Evolutionary conservation across 257 asterid genomes (phyloP).

Genomic region (Coffea canephora): DNA sequence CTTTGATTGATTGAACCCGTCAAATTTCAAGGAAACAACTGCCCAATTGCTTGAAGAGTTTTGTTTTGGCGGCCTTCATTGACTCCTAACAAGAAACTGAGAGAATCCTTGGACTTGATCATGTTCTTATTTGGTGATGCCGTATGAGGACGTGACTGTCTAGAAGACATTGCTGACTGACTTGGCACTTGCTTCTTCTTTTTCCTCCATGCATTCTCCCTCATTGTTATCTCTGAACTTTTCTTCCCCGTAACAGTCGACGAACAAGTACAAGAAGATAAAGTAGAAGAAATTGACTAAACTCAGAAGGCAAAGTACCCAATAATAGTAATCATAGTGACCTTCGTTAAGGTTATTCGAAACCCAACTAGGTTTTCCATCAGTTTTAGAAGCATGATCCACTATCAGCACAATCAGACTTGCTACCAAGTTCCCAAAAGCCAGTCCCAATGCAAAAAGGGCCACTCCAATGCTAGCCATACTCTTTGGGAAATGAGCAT

Average conservation of each 20-base stretch:
- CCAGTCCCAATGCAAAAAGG: slow-evolving; percentile 44
- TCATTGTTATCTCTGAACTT: slow-evolving; percentile 24
- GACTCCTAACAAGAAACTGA: background rate
- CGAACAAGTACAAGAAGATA: slow-evolving; percentile 28
- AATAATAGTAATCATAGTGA: slow-evolving; percentile 68
- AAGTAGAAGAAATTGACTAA: slow-evolving; percentile 46
- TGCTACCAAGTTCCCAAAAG: slow-evolving; percentile 49
- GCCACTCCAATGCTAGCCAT: slow-evolving; percentile 69
- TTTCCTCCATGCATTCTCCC: background rate
- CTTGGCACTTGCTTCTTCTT: slow-evolving; percentile 1
- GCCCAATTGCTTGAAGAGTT: background rate
- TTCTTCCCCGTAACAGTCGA: slow-evolving; percentile 28
- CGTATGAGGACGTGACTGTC: background rate
- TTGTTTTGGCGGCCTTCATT: too few relatives aligned
- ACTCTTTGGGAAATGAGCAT: slow-evolving; percentile 58
- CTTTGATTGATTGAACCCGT: background rate
- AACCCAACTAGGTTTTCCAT: slow-evolving; percentile 60
- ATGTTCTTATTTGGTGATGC: background rate
- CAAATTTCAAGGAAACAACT: background rate
- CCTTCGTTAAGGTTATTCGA: slow-evolving; percentile 56
- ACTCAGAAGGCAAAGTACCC: slow-evolving; percentile 47
- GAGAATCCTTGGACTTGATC: background rate
- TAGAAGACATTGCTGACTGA: background rate
- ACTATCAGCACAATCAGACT: slow-evolving; percentile 42
- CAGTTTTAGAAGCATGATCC: slow-evolving; percentile 28